These are phyloP conservation scores for Annona cherimola DNA, from an alignment of 164 flowering plant species.

Conservation along the genomic window DNA sequence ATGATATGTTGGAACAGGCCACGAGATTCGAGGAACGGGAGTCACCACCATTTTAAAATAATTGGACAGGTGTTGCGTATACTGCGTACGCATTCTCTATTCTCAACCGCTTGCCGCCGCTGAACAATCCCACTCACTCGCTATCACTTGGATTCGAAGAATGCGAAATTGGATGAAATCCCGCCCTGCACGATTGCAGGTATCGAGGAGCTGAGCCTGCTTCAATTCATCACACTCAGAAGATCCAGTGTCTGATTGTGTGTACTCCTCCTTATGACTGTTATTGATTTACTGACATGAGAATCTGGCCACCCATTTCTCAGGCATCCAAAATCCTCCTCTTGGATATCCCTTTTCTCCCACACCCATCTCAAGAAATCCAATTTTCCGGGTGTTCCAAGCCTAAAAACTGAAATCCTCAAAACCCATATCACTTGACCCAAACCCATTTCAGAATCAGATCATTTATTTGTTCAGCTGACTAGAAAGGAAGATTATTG, in stretches of 20 bases:
- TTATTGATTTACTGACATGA: neutral
- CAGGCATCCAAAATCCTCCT: neutral
- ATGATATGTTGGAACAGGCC: neutral
- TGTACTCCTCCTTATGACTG: neutral
- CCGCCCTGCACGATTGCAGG: neutral
- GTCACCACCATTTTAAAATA: neutral
- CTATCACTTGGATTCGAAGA: neutral
- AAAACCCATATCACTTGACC: neutral
- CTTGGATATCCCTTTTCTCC: neutral
- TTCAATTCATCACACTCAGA: neutral
- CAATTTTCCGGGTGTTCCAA: neutral
- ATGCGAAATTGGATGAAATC: neutral
- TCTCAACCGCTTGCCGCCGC: neutral
- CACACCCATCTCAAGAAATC: conserved; percentile 1
- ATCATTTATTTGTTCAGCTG: neutral
- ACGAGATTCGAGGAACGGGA: neutral
- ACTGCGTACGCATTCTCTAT: conserved; percentile 1
- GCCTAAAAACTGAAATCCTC: neutral
- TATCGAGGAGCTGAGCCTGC: neutral
- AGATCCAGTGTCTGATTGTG: neutral
- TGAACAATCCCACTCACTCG: neutral
- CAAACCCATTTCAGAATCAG: neutral
- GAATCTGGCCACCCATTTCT: neutral
- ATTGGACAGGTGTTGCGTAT: neutral
- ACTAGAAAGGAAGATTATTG: neutral